These are phyloP conservation scores for Suhomyces ambrosiae DNA, from an alignment of 1,139 yeast species.

Conservation along the genomic window DNA sequence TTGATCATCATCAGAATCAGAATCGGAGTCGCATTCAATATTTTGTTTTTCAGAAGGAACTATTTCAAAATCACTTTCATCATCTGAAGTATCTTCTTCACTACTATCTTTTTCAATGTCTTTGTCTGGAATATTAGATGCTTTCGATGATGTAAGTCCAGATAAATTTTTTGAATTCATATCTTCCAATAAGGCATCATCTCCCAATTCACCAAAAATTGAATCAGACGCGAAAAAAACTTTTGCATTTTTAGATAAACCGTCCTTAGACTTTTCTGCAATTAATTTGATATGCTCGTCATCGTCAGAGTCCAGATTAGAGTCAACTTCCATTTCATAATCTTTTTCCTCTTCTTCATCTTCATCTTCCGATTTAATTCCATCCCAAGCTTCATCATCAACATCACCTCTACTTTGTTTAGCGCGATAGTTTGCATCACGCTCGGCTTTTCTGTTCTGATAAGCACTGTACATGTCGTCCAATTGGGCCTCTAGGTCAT, in stretches of 20 bases:
- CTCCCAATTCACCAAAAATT: slow-evolving; percentile 66
- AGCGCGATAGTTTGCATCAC: slow-evolving; percentile 79
- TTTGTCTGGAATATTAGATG: neutral
- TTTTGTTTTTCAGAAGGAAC: slow-evolving; percentile 21
- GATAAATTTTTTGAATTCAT: slow-evolving; percentile 17
- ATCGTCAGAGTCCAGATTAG: slow-evolving; percentile 61
- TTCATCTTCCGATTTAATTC: slow-evolving; percentile 54
- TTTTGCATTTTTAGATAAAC: slow-evolving; percentile 71
- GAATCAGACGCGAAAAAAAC: slow-evolving; percentile 75
- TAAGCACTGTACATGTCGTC: slow-evolving; percentile 79
- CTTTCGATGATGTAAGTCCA: neutral
- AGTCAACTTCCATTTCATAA: slow-evolving; percentile 46
- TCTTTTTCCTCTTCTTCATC: slow-evolving; percentile 47
- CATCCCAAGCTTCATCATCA: slow-evolving; percentile 86
- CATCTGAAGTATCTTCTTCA: slow-evolving; percentile 18
- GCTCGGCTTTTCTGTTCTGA: slow-evolving; percentile 73
- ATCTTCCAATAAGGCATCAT: slow-evolving; percentile 41
- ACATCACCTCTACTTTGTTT: slow-evolving; percentile 80
- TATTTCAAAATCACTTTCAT: slow-evolving; percentile 23
- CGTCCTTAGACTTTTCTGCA: slow-evolving; percentile 53
- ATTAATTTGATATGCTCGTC: slow-evolving; percentile 74
- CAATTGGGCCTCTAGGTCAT: slow-evolving; percentile 76
- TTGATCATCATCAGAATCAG: slow-evolving; percentile 41
- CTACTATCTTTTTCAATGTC: slow-evolving; percentile 11
- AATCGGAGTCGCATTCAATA: slow-evolving; percentile 45